Percentiles rank a stretch among this genome's conserved stretches.
Evolutionary conservation across 75 land plant genomes (phyloP).

Genomic region (Ceratopteris richardii): DNA sequence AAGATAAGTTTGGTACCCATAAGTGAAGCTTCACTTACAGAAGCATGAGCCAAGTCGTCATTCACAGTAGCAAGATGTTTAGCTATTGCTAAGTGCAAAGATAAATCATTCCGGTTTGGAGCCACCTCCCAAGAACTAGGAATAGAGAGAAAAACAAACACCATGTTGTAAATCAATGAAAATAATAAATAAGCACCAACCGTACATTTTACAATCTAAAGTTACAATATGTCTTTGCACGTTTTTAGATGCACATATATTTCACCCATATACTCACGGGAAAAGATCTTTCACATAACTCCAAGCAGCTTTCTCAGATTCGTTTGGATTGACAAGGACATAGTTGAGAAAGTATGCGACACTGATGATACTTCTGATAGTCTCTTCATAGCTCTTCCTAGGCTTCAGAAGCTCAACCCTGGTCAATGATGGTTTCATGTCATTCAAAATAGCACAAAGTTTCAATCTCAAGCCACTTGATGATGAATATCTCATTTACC

Average conservation of each 20-base stretch:
- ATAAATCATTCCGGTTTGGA: slow-evolving; percentile 2
- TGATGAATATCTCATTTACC: background rate
- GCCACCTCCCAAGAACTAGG: slow-evolving; percentile 2
- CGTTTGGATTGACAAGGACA: slow-evolving; percentile 24
- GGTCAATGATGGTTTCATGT: background rate
- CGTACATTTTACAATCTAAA: background rate
- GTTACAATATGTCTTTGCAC: background rate
- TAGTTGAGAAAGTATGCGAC: slow-evolving; percentile 39
- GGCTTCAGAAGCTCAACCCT: slow-evolving; percentile 47
- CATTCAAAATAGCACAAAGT: background rate
- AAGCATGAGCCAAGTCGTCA: background rate
- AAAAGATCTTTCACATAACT: slow-evolving; percentile 32
- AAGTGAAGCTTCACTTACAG: too few species aligned
- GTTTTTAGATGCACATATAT: background rate
- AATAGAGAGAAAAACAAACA: background rate
- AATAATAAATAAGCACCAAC: background rate
- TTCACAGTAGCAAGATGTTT: background rate
- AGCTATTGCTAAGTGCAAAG: background rate
- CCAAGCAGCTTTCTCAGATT: slow-evolving; percentile 37
- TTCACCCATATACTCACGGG: slow-evolving; percentile 20
- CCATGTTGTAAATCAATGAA: background rate
- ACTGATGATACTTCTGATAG: slow-evolving; percentile 31
- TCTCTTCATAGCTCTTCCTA: slow-evolving; percentile 40
- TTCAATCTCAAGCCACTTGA: background rate
- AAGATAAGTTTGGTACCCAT: too few species aligned